Evolutionary conservation across 2,329 filamentous ascomycete genomes (phyloP).

Genomic region (Paracorniculantispora psalliotae): DNA sequence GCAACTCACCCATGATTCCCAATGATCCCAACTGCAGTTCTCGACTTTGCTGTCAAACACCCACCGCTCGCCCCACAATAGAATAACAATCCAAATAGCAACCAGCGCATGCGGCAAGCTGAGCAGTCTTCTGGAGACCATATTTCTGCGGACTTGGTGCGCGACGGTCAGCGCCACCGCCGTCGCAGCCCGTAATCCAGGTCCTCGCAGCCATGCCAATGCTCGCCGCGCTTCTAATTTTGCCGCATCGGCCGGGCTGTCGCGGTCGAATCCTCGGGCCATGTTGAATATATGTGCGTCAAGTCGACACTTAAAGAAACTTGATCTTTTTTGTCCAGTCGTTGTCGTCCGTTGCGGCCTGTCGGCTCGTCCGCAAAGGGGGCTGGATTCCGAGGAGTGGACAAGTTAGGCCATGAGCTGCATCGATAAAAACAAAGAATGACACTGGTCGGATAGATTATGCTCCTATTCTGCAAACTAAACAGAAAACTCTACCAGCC

Average conservation of each 20-base stretch:
- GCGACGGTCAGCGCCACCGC: slow-evolving; percentile 24
- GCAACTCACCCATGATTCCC: slow-evolving; percentile 82
- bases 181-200: slow-evolving; percentile 33
- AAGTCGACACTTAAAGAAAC: neutral
- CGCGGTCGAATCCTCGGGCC: slow-evolving; percentile 15
- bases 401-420: slow-evolving; percentile 9
- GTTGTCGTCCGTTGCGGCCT: neutral
- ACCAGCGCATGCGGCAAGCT: slow-evolving; percentile 65
- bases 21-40: slow-evolving; percentile 74
- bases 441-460: neutral
- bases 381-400: neutral
- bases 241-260: slow-evolving; percentile 20
- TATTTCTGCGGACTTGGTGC: slow-evolving; percentile 34
- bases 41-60: slow-evolving; percentile 67
- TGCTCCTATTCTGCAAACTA: neutral
- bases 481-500: neutral
- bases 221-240: slow-evolving; percentile 26
- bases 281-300: neutral
- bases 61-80: slow-evolving; percentile 83
- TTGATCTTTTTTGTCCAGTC: neutral
- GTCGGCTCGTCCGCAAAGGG: slow-evolving; percentile 9
- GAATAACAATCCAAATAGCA: slow-evolving; percentile 65
- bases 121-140: slow-evolving; percentile 47
- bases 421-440: neutral
- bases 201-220: slow-evolving; percentile 39